These are phyloP conservation scores for Aureobasidium musti DNA, from an alignment of 2,329 filamentous ascomycete genomes.

Conservation along the genomic window DNA sequence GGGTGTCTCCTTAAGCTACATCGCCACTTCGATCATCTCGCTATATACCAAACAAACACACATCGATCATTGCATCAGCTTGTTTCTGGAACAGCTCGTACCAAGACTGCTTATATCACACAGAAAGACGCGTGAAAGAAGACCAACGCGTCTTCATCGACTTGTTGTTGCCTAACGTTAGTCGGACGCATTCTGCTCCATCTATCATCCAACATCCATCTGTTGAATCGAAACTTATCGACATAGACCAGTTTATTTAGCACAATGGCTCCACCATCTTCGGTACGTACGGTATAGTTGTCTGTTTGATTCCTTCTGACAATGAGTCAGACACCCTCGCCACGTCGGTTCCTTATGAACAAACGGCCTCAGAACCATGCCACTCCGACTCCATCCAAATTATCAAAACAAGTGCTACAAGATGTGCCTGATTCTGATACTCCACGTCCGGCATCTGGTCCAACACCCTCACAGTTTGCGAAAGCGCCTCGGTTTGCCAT, in stretches of 20 bases:
- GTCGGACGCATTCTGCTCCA: neutral
- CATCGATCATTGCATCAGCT: too few species aligned
- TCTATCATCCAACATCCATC: neutral
- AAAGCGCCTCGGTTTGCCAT: slow-evolving; percentile 20
- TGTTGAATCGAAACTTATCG: neutral
- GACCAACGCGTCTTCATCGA: neutral
- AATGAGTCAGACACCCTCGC: slow-evolving; percentile 10
- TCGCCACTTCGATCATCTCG: too few species aligned
- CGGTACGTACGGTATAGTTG: neutral
- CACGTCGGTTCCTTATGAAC: slow-evolving; percentile 16
- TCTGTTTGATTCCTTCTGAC: neutral
- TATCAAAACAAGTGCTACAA: slow-evolving; percentile 10
- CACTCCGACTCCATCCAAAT: slow-evolving; percentile 5
- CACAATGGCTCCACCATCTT: slow-evolving; percentile 8
- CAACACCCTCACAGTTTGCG: slow-evolving; percentile 17
- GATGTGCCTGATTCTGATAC: slow-evolving; percentile 2
- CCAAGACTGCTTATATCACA: too few species aligned
- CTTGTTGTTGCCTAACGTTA: neutral
- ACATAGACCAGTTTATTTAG: too few species aligned
- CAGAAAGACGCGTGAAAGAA: neutral
- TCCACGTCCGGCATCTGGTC: slow-evolving; percentile 16
- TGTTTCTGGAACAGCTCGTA: too few species aligned
- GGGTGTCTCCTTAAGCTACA: too few species aligned
- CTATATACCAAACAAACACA: too few species aligned
- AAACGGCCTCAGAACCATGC: slow-evolving; percentile 6